Percentiles rank a stretch among this genome's conserved stretches.
Conservation (phyloP, 352 stramenopile genomes). For the Phytophthora sp. region DNA sequence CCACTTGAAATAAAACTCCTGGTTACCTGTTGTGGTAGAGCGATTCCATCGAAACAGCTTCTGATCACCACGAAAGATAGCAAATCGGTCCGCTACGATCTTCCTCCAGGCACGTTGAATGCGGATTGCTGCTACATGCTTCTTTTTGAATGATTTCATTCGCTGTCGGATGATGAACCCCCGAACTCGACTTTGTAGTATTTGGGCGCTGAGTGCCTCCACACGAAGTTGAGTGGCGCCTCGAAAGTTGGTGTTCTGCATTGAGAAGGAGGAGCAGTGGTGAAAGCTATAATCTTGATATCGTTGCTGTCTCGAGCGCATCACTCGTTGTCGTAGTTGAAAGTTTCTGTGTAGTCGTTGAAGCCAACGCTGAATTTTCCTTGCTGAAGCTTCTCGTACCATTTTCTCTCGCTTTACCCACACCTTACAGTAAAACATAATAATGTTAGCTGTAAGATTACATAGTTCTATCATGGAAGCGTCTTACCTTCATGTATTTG, state of each 20-base stretch:
- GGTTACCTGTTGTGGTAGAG: neutral
- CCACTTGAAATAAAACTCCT: neutral
- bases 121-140: slow-evolving; percentile 3
- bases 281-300: slow-evolving; percentile 29
- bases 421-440: slow-evolving; percentile 29
- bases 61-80: slow-evolving; percentile 2
- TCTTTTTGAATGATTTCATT: slow-evolving; percentile 6
- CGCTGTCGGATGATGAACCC: slow-evolving; percentile 27
- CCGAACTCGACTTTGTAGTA: slow-evolving; percentile 26
- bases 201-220: slow-evolving; percentile 19
- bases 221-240: neutral
- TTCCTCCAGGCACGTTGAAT: slow-evolving; percentile 39
- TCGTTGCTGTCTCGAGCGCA: slow-evolving; percentile 5
- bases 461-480: neutral
- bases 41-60: neutral
- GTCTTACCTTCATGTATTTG: slow-evolving; percentile 73
- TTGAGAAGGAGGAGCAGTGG: slow-evolving; percentile 25
- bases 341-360: slow-evolving; percentile 14
- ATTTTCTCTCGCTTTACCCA: slow-evolving; percentile 79
- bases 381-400: slow-evolving; percentile 46
- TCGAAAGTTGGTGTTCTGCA: slow-evolving; percentile 4
- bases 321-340: slow-evolving; percentile 13
- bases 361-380: slow-evolving; percentile 52
- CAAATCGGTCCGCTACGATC: neutral
- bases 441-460: neutral